Percentiles rank a stretch among this genome's conserved stretches.
Evolutionary conservation across 495 filamentous ascomycete genomes (phyloP).

Genomic region (Neurospora africana): DNA sequence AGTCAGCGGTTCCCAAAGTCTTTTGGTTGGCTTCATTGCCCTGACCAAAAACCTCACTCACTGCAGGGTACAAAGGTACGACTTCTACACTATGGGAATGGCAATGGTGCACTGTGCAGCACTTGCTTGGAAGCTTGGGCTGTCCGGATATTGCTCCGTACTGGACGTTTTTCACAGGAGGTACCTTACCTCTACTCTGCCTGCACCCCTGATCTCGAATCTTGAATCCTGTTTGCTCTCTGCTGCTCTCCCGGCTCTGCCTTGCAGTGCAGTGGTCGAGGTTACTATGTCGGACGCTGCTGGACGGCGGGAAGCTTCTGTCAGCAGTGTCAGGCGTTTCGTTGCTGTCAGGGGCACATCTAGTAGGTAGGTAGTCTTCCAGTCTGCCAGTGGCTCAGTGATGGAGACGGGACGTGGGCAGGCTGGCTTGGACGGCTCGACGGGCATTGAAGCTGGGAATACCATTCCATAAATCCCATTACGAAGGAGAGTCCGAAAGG

Average conservation of each 20-base stretch:
- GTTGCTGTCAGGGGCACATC: background rate
- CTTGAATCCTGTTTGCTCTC: background rate
- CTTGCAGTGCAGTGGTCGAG: background rate
- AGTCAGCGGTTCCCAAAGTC: background rate
- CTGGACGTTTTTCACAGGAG: background rate
- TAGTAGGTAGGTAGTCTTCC: background rate
- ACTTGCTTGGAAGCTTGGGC: background rate
- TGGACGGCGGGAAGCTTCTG: background rate
- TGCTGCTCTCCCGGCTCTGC: background rate
- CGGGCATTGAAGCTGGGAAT: background rate
- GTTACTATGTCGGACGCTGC: background rate
- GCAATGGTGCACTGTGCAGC: background rate
- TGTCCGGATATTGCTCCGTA: background rate
- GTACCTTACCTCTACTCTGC: background rate
- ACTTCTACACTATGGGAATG: background rate
- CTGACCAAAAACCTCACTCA: background rate
- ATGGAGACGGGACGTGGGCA: background rate
- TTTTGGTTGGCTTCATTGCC: background rate
- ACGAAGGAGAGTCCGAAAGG: background rate
- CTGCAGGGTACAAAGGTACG: background rate
- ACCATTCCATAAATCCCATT: background rate
- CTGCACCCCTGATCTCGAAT: background rate
- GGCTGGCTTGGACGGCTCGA: background rate
- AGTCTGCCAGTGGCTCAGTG: background rate
- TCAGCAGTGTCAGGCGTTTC: background rate